Evolutionary conservation across 164 flowering plant genomes (phyloP).

Genomic region (Brasenia schreberi): DNA sequence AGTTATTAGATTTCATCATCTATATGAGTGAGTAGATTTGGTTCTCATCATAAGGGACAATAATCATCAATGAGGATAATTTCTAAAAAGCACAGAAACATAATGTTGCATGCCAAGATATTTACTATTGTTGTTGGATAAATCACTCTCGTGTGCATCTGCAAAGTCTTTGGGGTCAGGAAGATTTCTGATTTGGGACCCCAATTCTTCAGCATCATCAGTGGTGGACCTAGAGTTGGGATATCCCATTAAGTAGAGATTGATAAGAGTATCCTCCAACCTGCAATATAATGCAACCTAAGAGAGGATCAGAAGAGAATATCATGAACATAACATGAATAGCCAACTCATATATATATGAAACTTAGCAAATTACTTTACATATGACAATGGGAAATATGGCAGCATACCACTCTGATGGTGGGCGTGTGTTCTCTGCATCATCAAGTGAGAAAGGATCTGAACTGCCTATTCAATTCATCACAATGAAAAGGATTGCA

Average conservation of each 20-base stretch:
- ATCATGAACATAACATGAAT: neutral
- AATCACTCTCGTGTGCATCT: neutral
- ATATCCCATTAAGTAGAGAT: conserved; percentile 73
- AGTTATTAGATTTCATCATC: too few species aligned
- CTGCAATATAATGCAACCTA: conserved; percentile 21
- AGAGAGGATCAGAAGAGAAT: neutral
- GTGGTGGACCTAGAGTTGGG: conserved; percentile 15
- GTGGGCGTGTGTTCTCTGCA: conserved; percentile 40
- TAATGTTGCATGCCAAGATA: too few species aligned
- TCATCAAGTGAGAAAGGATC: conserved; percentile 11
- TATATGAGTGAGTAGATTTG: too few species aligned
- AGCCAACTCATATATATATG: neutral
- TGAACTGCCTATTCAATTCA: conserved; percentile 14
- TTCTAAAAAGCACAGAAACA: too few species aligned
- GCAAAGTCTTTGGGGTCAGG: neutral
- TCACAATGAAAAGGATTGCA: neutral
- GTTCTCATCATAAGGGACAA: too few species aligned
- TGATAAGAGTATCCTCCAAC: conserved; percentile 92
- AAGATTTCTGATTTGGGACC: neutral
- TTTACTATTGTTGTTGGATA: neutral
- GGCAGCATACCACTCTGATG: conserved; percentile 72
- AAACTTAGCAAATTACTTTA: too few species aligned
- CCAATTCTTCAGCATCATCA: neutral
- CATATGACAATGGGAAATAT: too few species aligned
- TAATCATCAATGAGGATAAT: too few species aligned